Evolutionary conservation across 345 rosid species (phyloP).

Genomic region (Viola odorata): DNA sequence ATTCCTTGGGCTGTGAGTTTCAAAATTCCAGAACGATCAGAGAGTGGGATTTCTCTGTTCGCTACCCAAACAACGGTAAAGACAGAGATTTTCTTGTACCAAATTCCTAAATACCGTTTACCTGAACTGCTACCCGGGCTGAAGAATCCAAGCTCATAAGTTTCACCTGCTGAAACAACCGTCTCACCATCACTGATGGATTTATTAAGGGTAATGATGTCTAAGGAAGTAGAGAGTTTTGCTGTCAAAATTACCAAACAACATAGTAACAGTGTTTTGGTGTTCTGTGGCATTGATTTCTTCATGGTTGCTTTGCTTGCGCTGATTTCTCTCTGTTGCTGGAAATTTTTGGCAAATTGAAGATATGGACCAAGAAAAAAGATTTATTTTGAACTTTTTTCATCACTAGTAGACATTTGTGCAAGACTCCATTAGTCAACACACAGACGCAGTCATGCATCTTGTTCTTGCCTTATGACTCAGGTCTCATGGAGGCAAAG

Average conservation of each 20-base stretch:
- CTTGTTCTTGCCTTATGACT: too few species aligned
- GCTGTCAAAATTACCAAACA: not conserved
- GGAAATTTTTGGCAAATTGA: too few species aligned
- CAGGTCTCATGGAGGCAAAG: too few species aligned
- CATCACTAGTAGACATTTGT: too few species aligned
- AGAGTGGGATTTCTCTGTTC: constrained; percentile 14
- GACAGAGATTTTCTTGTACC: constrained; percentile 3
- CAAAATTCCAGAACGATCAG: constrained; percentile 4
- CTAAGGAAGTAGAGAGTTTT: not conserved
- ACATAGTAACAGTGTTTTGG: not conserved
- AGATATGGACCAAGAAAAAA: too few species aligned
- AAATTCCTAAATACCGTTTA: constrained; percentile 10
- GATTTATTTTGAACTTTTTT: too few species aligned
- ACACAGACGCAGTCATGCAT: too few species aligned
- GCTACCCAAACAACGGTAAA: constrained; percentile 13
- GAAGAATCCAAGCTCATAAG: constrained; percentile 17
- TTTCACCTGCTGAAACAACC: constrained; percentile 4
- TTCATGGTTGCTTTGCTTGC: not conserved
- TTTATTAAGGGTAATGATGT: not conserved
- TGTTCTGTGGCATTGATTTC: not conserved
- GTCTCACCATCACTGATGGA: constrained; percentile 4
- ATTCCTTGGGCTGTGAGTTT: constrained; percentile 8
- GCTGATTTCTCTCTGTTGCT: not conserved
- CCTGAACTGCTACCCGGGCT: not conserved
- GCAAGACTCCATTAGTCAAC: too few species aligned